These are phyloP conservation scores for Hyphopichia pseudoburtonii DNA, from an alignment of 1,139 yeast species.

Conservation along the genomic window DNA sequence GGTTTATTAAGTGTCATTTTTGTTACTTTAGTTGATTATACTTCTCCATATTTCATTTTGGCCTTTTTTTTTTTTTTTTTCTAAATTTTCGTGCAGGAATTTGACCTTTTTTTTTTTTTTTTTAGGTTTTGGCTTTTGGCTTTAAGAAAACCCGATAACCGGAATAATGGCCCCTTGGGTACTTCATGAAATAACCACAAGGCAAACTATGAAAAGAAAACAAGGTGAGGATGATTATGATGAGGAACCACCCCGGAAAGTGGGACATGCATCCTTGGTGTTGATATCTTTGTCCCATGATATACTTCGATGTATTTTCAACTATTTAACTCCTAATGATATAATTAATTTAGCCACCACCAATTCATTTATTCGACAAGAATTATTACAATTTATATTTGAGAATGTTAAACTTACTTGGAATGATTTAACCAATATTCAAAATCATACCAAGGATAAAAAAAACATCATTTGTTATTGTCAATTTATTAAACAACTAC, in stretches of 20 bases:
- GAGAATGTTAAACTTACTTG: conserved; percentile 29
- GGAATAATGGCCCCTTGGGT: too few relatives aligned
- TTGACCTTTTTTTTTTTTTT: too few relatives aligned
- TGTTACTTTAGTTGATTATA: too few relatives aligned
- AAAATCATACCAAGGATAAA: background rate
- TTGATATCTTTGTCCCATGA: conserved; percentile 28
- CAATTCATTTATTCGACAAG: conserved; percentile 18
- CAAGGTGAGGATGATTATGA: too few relatives aligned
- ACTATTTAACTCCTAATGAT: conserved; percentile 18
- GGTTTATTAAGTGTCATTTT: too few relatives aligned
- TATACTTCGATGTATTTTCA: conserved; percentile 22
- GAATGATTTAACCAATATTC: conserved; percentile 21
- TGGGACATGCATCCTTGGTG: background rate
- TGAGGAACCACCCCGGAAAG: background rate
- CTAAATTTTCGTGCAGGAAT: too few relatives aligned
- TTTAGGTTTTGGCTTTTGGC: too few relatives aligned
- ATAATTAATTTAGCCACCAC: conserved; percentile 23
- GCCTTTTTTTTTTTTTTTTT: too few relatives aligned
- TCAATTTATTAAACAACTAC: conserved; percentile 16
- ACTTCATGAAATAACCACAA: background rate
- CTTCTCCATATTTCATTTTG: too few relatives aligned
- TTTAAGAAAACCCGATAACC: too few relatives aligned
- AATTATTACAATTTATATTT: conserved; percentile 23
- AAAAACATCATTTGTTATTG: conserved; percentile 5
- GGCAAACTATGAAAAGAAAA: background rate